A percentile compares a stretch with the other conserved stretches of the same genome.
Conservation (phyloP, 768 basidiomycete genomes). For the Bullera alba region DNA sequence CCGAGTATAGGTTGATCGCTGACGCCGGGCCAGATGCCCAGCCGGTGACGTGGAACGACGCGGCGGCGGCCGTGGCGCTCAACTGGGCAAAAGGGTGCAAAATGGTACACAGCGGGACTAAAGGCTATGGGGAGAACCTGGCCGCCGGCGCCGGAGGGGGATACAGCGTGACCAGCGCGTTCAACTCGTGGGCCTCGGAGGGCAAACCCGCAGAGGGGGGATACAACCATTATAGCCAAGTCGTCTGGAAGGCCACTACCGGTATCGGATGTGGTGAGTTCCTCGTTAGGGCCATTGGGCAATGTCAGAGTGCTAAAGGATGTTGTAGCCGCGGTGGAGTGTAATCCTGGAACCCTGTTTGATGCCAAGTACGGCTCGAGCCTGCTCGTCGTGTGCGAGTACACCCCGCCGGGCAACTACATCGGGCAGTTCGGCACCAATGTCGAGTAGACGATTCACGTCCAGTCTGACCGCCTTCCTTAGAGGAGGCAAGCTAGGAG, state of each 20-base stretch:
- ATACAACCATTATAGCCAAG: constrained; percentile 33
- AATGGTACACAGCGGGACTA: constrained; percentile 54
- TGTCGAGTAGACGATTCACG: too few relatives aligned
- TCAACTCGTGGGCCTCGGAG: constrained; percentile 33
- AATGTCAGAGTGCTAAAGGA: too few relatives aligned
- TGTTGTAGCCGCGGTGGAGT: too few relatives aligned
- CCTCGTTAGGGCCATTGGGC: too few relatives aligned
- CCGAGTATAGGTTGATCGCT: neutral
- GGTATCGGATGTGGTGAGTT: constrained; percentile 41
- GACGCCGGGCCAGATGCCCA: constrained; percentile 51
- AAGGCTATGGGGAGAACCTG: constrained; percentile 34
- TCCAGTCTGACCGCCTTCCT: too few relatives aligned
- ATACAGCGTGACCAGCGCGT: constrained; percentile 8
- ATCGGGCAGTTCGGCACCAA: too few relatives aligned
- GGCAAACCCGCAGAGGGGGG: constrained; percentile 20
- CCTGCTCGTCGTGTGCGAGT: too few relatives aligned
- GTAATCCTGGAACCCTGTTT: too few relatives aligned
- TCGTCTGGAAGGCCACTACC: constrained; percentile 35
- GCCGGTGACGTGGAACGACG: constrained; percentile 59
- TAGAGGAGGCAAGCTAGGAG: too few relatives aligned
- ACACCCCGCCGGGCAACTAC: too few relatives aligned
- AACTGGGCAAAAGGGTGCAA: constrained; percentile 63
- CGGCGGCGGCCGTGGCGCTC: constrained; percentile 59
- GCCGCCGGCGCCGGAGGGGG: constrained; percentile 10
- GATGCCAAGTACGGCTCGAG: too few relatives aligned